Evolutionary conservation across 2,329 filamentous ascomycete genomes (phyloP), one percentile per base, ranked within the genome.

Genomic region (Cytospora piceicola): DNA sequence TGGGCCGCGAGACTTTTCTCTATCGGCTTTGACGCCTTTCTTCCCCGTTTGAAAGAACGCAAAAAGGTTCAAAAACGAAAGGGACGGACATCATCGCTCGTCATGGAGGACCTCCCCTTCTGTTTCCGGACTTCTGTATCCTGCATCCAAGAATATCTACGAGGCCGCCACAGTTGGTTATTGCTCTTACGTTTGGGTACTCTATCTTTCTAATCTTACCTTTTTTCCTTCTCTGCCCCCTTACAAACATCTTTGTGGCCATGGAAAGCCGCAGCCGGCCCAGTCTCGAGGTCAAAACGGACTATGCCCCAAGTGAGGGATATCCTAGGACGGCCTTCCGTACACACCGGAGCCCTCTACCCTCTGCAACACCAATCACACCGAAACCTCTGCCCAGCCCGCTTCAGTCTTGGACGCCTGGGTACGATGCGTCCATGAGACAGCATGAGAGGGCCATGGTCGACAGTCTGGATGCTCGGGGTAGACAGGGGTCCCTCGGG

Each of bases 371-470:
- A 6, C 65, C 74, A 15, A 66, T 74, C 51, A 75, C 76, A 24
- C 73, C 76, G 24, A 74, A 69, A 61, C 69, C 61, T 12, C 66
- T 77, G 24, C 77, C 77, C 12, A 77, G 74, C 49, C 75, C 77
- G 4, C 69, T 79, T 20, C 73, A 78, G 52, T 58, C 67, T 49
- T 71, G 73, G 12, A 71, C 72, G 9, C 70, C 72, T n/a, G 67
- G 66, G 20, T 73, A 76, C 56, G 77, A 79, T 68, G 70, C 70
- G 2, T 66, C 70, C 9, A 77, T 78, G 73, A 75, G 75, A 56
- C 73, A 72, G 57, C 77, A 78, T 57, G 76, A 79, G 63, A 73
- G 74, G 51, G 73, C 74, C 7, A 69, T 79, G 66, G 70, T 78
- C 14, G 75, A 77, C 42, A 75, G 74, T 32, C 69, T 78, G 6